Conservation (phyloP, 805 yeast genomes). For the Brettanomyces anomalus region DNA sequence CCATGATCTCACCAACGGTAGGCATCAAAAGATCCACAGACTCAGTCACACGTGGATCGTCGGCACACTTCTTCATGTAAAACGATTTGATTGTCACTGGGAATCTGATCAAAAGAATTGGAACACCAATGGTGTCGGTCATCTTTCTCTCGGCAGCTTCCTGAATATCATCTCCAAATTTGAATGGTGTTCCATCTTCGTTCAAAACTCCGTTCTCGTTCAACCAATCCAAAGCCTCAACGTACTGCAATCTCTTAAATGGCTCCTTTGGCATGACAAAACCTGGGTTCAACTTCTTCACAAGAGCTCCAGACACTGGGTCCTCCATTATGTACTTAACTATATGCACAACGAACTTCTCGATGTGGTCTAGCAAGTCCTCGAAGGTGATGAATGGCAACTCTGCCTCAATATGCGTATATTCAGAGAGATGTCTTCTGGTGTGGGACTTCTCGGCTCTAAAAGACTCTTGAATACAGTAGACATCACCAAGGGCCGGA, state of each 20-base stretch:
- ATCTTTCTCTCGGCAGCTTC: constrained; percentile 99
- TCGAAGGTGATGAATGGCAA: constrained; percentile 82
- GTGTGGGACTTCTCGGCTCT: constrained; percentile 99
- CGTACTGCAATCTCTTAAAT: constrained; percentile 85
- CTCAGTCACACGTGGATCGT: constrained; percentile 93
- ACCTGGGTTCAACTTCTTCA: constrained; percentile 86
- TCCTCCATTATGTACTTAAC: constrained; percentile 76
- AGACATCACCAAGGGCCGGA: constrained; percentile 95
- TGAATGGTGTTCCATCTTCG: constrained; percentile 89
- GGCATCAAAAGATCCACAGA: constrained; percentile 99
- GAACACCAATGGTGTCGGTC: constrained; percentile 92
- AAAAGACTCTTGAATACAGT: constrained; percentile 96
- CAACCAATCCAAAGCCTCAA: constrained; percentile 90
- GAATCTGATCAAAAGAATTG: constrained; percentile 87
- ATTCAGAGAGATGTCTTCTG: constrained; percentile 94
- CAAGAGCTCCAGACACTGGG: constrained; percentile 84
- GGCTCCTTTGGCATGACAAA: constrained; percentile 79
- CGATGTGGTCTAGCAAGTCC: constrained; percentile 79
- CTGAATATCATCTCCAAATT: constrained; percentile 98
- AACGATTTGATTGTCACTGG: constrained; percentile 96
- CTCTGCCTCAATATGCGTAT: constrained; percentile 96
- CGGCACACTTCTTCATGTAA: constrained; percentile 90
- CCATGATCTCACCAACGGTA: constrained; percentile 96
- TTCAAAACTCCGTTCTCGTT: constrained; percentile 89
- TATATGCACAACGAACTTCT: constrained; percentile 59